These are phyloP conservation scores for Chytriomyces sp. DNA, from an alignment of 192 early-diverging fungal genomes.

Conservation along the genomic window DNA sequence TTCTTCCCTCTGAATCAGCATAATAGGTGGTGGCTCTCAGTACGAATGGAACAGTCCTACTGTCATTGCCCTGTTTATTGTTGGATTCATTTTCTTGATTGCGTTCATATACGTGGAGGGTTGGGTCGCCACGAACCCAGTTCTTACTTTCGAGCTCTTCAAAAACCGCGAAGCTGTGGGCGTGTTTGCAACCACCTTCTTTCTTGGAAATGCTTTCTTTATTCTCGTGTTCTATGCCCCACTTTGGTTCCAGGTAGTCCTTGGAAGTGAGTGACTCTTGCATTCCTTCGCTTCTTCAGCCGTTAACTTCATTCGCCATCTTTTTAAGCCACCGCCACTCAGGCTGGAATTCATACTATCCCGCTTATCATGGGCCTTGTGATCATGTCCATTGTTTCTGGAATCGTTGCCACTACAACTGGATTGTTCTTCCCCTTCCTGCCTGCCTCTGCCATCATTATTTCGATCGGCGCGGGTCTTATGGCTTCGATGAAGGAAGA, in stretches of 20 bases:
- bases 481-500: slow-evolving; percentile 57
- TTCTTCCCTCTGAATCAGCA: slow-evolving; percentile 29
- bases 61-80: slow-evolving; percentile 66
- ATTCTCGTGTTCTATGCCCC: slow-evolving; percentile 35
- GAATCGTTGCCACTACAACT: slow-evolving; percentile 58
- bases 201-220: slow-evolving; percentile 43
- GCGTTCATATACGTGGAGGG: slow-evolving; percentile 67
- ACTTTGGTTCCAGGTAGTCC: slow-evolving; percentile 78
- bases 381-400: slow-evolving; percentile 62
- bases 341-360: slow-evolving; percentile 70
- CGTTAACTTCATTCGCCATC: neutral
- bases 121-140: slow-evolving; percentile 65
- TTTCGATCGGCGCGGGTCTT: slow-evolving; percentile 57
- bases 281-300: neutral
- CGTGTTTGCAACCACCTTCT: slow-evolving; percentile 32
- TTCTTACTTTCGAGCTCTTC: slow-evolving; percentile 65
- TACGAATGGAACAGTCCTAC: slow-evolving; percentile 59
- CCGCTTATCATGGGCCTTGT: slow-evolving; percentile 63
- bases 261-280: slow-evolving; percentile 40
- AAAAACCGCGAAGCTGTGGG: slow-evolving; percentile 38
- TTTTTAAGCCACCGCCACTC: slow-evolving; percentile 59
- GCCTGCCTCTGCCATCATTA: slow-evolving; percentile 50
- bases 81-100: slow-evolving; percentile 46
- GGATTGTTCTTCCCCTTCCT: slow-evolving; percentile 64
- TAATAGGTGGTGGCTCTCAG: slow-evolving; percentile 67